phyloP scores from a whole-genome alignment of 2,329 filamentous ascomycete genomes.

The Penicillium griseofulvum region DNA sequence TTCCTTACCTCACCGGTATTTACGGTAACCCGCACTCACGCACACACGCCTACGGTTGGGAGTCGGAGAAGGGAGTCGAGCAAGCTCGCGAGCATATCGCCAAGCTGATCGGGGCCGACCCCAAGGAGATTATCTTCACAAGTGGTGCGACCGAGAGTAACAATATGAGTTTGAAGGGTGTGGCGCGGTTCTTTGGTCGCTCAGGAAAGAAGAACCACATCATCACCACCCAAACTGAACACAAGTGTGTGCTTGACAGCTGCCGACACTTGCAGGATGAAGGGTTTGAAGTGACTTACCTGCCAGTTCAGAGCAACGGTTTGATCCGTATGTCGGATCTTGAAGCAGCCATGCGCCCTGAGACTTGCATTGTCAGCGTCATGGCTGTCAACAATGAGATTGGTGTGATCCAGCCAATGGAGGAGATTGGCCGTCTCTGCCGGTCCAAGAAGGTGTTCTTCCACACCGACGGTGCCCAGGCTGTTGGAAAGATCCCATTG shows the following conservation, averaged over 20 bases:
- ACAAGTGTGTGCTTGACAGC: constrained; percentile 98
- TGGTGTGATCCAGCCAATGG: constrained; percentile 94
- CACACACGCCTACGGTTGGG: constrained; percentile 98
- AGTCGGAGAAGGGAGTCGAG: constrained; percentile 92
- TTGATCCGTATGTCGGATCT: constrained; percentile 79
- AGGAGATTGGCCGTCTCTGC: constrained; percentile 90
- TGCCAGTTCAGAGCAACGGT: constrained; percentile 85
- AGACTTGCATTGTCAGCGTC: constrained; percentile 89
- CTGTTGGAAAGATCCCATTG: constrained; percentile 95
- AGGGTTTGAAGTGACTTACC: constrained; percentile 93
- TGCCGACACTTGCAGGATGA: constrained; percentile 96
- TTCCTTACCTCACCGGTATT: constrained; percentile 87
- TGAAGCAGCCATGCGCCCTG: constrained; percentile 82
- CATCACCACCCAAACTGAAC: constrained; percentile 94
- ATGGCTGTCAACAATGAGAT: constrained; percentile 99
- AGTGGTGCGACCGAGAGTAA: constrained; percentile 98
- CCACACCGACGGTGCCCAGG: constrained; percentile 94
- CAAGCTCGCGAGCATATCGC: constrained; percentile 81
- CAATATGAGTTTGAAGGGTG: constrained; percentile 99
- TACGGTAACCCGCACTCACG: constrained; percentile 97
- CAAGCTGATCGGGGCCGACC: constrained; percentile 82
- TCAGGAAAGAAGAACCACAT: constrained; percentile 98
- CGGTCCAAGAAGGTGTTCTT: constrained; percentile 93
- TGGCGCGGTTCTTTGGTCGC: constrained; percentile 90
- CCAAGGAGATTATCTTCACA: constrained; percentile 98